phyloP scores from a whole-genome alignment of 1,139 yeast genomes.

The Scheffersomyces titani region DNA sequence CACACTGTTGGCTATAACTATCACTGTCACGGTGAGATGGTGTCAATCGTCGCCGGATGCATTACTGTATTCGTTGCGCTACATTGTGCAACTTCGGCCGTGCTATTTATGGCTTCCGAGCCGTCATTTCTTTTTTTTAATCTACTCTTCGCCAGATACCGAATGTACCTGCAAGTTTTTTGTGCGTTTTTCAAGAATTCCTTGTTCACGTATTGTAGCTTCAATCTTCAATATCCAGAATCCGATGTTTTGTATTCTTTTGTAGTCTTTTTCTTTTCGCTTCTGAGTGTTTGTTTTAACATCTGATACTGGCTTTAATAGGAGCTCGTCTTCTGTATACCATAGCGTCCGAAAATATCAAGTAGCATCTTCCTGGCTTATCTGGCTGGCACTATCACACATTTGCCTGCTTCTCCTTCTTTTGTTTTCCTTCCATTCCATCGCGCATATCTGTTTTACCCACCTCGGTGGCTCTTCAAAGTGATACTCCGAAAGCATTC shows the following conservation, averaged over 20 bases:
- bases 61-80: no score
- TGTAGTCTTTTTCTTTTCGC: neutral
- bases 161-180: neutral
- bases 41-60: no score
- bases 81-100: neutral
- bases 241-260: neutral
- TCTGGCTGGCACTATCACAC: neutral
- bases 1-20: neutral
- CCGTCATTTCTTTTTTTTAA: neutral
- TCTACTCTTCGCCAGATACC: neutral
- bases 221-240: neutral
- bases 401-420: neutral
- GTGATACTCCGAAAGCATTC: neutral
- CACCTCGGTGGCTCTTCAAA: neutral
- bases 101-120: neutral
- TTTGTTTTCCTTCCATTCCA: neutral
- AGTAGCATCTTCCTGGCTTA: neutral
- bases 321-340: no score
- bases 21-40: no score
- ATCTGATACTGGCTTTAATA: no score
- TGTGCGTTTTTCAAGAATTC: neutral
- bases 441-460: neutral
- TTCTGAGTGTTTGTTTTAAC: neutral
- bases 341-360: no score
- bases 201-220: neutral